Evolutionary conservation across 768 basidiomycete genomes (phyloP).

Genomic region (Serpula lacrymans): DNA sequence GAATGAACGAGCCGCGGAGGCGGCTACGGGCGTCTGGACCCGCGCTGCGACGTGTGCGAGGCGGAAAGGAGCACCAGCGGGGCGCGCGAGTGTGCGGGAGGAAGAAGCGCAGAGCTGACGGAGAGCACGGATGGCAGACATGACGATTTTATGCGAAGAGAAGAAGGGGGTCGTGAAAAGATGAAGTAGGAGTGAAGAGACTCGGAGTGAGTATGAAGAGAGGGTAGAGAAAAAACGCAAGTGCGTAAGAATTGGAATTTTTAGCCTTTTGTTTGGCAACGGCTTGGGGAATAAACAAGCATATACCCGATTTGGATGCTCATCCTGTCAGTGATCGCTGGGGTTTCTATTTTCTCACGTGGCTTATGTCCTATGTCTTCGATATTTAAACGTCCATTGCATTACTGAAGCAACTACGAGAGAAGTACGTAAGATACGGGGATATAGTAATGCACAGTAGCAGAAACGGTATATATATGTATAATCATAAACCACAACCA

Average conservation of each 20-base stretch:
- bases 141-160: slow-evolving; percentile 23
- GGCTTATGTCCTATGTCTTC: neutral
- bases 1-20: slow-evolving; percentile 35
- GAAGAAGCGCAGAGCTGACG: slow-evolving; percentile 51
- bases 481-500: no score
- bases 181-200: slow-evolving; percentile 5
- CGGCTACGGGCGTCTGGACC: no score
- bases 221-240: neutral
- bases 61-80: slow-evolving; percentile 18
- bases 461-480: no score
- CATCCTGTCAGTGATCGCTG: no score
- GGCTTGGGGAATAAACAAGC: slow-evolving; percentile 29
- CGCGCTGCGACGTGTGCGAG: slow-evolving; percentile 12
- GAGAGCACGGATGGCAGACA: slow-evolving; percentile 64
- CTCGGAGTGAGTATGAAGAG: neutral
- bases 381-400: neutral
- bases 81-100: slow-evolving; percentile 31
- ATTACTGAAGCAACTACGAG: neutral
- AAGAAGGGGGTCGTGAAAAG: slow-evolving; percentile 3
- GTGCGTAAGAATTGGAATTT: slow-evolving; percentile 16
- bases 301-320: no score
- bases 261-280: slow-evolving; percentile 30
- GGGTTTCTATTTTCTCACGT: no score
- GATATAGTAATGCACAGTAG: no score
- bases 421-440: no score